phyloP scores from a whole-genome alignment of 345 rosid species.

The Eucalyptus caleyi region DNA sequence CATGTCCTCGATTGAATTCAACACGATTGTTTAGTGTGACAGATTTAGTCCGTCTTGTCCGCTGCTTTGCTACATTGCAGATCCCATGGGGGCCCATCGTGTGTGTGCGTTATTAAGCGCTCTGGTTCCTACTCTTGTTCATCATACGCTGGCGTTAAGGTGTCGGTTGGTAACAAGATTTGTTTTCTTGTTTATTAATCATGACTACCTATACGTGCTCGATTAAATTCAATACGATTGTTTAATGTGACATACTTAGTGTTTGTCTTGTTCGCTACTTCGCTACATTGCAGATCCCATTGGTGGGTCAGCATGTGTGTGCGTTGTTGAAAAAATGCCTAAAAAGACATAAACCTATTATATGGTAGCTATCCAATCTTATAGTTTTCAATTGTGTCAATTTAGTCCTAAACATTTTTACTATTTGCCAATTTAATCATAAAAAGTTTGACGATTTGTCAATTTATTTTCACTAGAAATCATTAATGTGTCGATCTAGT shows the following conservation, averaged over 20 bases:
- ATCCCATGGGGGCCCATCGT: neutral
- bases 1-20: neutral
- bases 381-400: rapidly evolving
- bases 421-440: neutral
- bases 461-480: too few relatives aligned
- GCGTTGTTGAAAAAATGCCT: neutral
- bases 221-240: too few relatives aligned
- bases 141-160: too few relatives aligned
- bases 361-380: rapidly evolving
- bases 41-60: neutral
- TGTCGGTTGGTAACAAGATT: too few relatives aligned
- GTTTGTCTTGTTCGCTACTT: too few relatives aligned
- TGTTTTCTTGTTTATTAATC: too few relatives aligned
- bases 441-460: too few relatives aligned
- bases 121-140: neutral
- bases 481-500: too few relatives aligned
- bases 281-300: too few relatives aligned
- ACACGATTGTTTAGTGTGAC: neutral
- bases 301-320: neutral
- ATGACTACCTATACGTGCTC: too few relatives aligned
- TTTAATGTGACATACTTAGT: too few relatives aligned
- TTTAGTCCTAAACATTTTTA: rapidly evolving
- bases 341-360: rapidly evolving
- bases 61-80: neutral
- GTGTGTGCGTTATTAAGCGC: too few relatives aligned